A percentile compares a stretch with the other conserved stretches of the same genome.
Conservation (phyloP, 202 grass and related monocot species). For the Musa balbisiana region DNA sequence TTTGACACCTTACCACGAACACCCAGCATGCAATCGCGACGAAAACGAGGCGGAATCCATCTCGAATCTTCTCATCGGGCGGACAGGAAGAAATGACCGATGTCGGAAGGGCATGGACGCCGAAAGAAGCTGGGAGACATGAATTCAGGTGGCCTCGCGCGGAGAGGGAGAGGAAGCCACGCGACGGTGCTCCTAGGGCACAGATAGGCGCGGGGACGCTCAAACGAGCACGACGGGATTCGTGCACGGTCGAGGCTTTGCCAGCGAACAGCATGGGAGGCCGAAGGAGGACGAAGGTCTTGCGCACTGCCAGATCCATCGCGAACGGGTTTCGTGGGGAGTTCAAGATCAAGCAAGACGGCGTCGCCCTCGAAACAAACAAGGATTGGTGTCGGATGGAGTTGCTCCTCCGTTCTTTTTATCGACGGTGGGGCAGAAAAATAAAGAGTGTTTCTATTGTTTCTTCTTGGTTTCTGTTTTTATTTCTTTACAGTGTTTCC, state of each 20-base stretch:
- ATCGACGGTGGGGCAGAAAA: too few relatives aligned
- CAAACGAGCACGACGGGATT: not conserved
- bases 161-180: not conserved
- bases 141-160: not conserved
- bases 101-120: not conserved
- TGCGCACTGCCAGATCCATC: conserved; percentile 4
- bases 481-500: too few relatives aligned
- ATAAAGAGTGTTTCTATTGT: too few relatives aligned
- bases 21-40: conserved; percentile 27
- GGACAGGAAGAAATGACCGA: not conserved
- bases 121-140: not conserved
- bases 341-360: too few relatives aligned
- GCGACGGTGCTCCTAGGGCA: not conserved
- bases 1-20: conserved; percentile 19
- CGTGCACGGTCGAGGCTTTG: not conserved
- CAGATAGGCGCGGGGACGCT: not conserved
- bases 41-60: conserved; percentile 32
- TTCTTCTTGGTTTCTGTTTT: too few relatives aligned
- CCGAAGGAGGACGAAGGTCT: not conserved
- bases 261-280: not conserved
- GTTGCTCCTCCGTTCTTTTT: too few relatives aligned
- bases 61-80: not conserved
- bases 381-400: too few relatives aligned
- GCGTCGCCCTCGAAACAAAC: too few relatives aligned
- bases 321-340: not conserved